Conservation (phyloP, 495 filamentous ascomycete genomes). For the Aspergillus cristatus region DNA sequence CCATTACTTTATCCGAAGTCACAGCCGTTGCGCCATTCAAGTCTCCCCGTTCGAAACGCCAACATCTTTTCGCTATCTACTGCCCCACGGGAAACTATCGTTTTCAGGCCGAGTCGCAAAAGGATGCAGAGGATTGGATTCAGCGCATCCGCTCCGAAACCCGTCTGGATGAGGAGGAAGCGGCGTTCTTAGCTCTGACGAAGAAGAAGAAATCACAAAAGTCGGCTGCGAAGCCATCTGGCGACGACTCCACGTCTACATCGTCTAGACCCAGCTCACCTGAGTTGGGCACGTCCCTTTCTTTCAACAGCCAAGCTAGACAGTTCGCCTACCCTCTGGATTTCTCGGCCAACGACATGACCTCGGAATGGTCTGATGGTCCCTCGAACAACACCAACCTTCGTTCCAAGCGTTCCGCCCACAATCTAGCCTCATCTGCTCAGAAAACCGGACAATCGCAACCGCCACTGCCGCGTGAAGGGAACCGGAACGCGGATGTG, state of each 20-base stretch:
- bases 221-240: slow-evolving; percentile 25
- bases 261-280: slow-evolving; percentile 37
- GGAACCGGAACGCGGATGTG: slow-evolving; percentile 46
- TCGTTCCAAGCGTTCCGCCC: slow-evolving; percentile 26
- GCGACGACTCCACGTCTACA: slow-evolving; percentile 40
- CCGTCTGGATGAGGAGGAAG: slow-evolving; percentile 77
- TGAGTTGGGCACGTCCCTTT: slow-evolving; percentile 28
- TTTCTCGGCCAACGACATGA: slow-evolving; percentile 81
- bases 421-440: slow-evolving; percentile 22
- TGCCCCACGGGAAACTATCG: slow-evolving; percentile 86
- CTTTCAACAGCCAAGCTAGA: slow-evolving; percentile 16
- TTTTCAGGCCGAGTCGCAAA: slow-evolving; percentile 61
- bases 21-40: slow-evolving; percentile 83
- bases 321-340: slow-evolving; percentile 51
- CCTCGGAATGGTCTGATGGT: slow-evolving; percentile 83
- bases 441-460: slow-evolving; percentile 20
- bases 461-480: slow-evolving; percentile 36
- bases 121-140: slow-evolving; percentile 84
- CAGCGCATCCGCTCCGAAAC: slow-evolving; percentile 69
- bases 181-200: slow-evolving; percentile 53
- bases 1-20: slow-evolving; percentile 79
- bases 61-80: slow-evolving; percentile 87
- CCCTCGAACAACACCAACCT: slow-evolving; percentile 21
- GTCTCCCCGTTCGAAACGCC: slow-evolving; percentile 71
- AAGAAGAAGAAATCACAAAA: slow-evolving; percentile 31